Base-by-base conservation (phyloP, 345 rosid genomes). In the Combretum micranthum region DNA sequence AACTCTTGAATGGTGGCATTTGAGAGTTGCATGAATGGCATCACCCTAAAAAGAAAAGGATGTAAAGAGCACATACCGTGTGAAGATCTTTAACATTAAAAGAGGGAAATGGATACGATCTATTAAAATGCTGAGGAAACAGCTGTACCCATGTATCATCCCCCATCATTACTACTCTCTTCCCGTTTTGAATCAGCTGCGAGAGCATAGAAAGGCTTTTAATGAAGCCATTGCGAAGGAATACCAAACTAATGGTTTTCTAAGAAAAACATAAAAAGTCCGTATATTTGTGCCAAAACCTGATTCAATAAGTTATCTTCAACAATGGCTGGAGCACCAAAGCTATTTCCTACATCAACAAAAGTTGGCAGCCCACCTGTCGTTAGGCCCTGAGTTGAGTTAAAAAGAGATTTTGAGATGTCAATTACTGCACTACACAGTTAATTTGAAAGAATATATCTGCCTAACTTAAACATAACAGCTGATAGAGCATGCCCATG, bases 301-400 rank as follows among this genome's bases (percentile, higher is more conserved):
- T 85, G 92, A 60, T 77, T 76, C 23, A 88, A 74, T 63, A 91
- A 79, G 63, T 84, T 91, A 74, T 91, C 98, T 64, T 91, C 96
- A 71, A 78, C 66, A 61, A 91, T 88, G 47, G 92, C 98, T 52
- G 98, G 95, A 19, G 98, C 92, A 57, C 98, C 96, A 59, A 91
- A 88, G 77, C 92, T 88, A 67, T 88, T 86, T 39, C 96, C 97
- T 56, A 93, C 85, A 69, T 93, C 97, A 5, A 89, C 75, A 74
- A 93, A 93, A 50, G 99, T 89, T 32, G 97, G 97, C 64, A 93
- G 76, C 48, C 94, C 99, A 69, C 96, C 96, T 13, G 96, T 93
- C 50, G 97, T 86, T 68, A 92, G 73, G 21, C 96, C 99, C 99
- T 92, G 65, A 20, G 57, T 55, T 43, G 25, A 57, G 37, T 13